These are phyloP conservation scores for Boletus subluridellus DNA, from an alignment of 1,284 basidiomycete genomes.

Conservation along the genomic window DNA sequence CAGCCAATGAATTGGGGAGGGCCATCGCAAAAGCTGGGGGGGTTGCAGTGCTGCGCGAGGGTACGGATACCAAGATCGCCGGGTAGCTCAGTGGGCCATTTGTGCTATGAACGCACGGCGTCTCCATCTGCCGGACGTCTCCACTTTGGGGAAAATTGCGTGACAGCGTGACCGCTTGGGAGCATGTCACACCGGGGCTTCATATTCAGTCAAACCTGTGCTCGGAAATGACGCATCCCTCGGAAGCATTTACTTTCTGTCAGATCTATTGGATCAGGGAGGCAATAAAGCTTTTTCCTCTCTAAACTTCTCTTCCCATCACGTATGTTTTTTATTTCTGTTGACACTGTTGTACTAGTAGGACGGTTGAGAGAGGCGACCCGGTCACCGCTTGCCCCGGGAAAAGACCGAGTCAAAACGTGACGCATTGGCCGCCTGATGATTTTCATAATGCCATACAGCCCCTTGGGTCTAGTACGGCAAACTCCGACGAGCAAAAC, in stretches of 20 bases:
- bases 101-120: constrained; percentile 4
- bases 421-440: not conserved
- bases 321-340: not conserved
- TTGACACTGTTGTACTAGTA: not conserved
- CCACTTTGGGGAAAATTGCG: constrained; percentile 22
- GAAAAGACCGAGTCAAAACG: not conserved
- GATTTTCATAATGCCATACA: constrained; percentile 1
- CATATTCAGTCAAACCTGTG: constrained; percentile 27
- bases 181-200: constrained; percentile 27
- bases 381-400: not conserved
- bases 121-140: constrained; percentile 7
- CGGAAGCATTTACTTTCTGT: constrained; percentile 11
- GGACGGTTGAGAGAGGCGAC: not conserved
- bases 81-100: not conserved
- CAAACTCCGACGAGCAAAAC: constrained; percentile 4
- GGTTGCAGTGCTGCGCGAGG: constrained; percentile 9
- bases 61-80: constrained; percentile 2
- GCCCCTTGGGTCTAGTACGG: not conserved
- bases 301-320: constrained; percentile 1
- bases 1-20: constrained; percentile 73
- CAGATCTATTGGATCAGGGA: constrained; percentile 22
- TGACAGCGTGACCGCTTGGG: constrained; percentile 26
- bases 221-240: constrained; percentile 22
- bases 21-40: constrained; percentile 56
- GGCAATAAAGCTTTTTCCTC: constrained; percentile 4